Evolutionary conservation across 2,329 filamentous ascomycete genomes (phyloP).

Genomic region (Sporothrix protearum): DNA sequence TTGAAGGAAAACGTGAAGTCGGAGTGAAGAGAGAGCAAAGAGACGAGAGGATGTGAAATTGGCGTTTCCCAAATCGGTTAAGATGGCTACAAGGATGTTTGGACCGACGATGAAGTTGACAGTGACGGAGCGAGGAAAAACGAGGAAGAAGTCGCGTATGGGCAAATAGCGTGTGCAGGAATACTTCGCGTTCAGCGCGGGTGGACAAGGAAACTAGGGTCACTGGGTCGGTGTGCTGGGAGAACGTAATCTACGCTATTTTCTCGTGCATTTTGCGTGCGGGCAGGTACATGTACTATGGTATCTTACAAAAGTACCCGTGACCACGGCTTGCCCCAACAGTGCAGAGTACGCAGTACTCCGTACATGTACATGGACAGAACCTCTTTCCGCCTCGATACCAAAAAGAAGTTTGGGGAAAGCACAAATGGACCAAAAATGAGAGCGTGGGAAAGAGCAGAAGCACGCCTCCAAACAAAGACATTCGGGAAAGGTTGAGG

Average conservation of each 20-base stretch:
- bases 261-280: not conserved
- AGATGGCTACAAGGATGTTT: slow-evolving; percentile 27
- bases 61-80: slow-evolving; percentile 33
- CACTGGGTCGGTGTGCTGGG: not conserved
- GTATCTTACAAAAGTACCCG: not conserved
- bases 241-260: not conserved
- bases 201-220: slow-evolving; percentile 13
- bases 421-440: not conserved
- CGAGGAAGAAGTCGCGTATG: slow-evolving; percentile 4
- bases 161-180: slow-evolving; percentile 3
- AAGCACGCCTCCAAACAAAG: not conserved
- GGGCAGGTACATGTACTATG: not conserved
- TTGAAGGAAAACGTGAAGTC: not conserved
- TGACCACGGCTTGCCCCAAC: not conserved
- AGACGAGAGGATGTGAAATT: slow-evolving; percentile 11
- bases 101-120: slow-evolving; percentile 15
- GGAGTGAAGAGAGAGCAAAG: not conserved
- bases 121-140: slow-evolving; percentile 14
- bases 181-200: slow-evolving; percentile 6
- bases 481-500: slow-evolving; percentile 12
- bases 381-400: not conserved
- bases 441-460: not conserved
- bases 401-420: not conserved
- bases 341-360: not conserved
- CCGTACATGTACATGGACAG: no score